Evolutionary conservation across 2,329 filamentous ascomycete species (phyloP).

Genomic region (Claviceps capensis): DNA sequence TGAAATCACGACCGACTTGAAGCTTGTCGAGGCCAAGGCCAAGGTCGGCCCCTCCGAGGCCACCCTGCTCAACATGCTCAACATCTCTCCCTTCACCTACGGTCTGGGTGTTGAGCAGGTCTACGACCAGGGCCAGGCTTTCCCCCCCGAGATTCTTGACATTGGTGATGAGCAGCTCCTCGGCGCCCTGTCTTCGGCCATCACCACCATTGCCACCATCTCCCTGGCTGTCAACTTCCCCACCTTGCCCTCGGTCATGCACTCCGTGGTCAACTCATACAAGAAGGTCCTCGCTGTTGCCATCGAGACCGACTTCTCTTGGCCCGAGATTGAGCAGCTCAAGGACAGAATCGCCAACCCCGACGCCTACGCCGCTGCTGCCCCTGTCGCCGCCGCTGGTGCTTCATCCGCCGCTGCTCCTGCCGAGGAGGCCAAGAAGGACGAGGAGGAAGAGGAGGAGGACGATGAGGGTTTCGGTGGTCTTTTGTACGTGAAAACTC

Average conservation of each 20-base stretch:
- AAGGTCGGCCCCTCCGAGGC: conserved; percentile 99
- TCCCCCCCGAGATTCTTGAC: conserved; percentile 75
- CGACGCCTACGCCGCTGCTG: conserved; percentile 80
- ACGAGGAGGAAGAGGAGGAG: conserved; percentile 56
- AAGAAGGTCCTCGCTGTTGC: conserved; percentile 92
- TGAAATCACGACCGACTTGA: conserved; percentile 96
- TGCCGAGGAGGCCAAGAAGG: conserved; percentile 50
- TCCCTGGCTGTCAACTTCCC: conserved; percentile 92
- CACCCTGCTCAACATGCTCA: conserved; percentile 97
- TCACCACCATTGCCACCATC: conserved; percentile 76
- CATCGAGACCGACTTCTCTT: conserved; percentile 79
- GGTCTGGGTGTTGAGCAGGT: conserved; percentile 94
- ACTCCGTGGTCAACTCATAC: conserved; percentile 95
- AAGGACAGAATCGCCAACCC: conserved; percentile 99
- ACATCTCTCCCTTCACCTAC: conserved; percentile 99
- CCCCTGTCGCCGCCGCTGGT: conserved; percentile 46
- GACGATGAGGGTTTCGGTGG: conserved; percentile 62
- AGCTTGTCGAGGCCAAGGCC: conserved; percentile 82
- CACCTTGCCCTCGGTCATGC: conserved; percentile 88
- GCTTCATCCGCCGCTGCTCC: conserved; percentile 32
- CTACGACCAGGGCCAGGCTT: conserved; percentile 94
- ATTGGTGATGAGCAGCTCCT: conserved; percentile 92
- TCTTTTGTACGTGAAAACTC: conserved; percentile 47
- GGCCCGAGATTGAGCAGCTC: conserved; percentile 91
- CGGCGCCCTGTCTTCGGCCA: conserved; percentile 63